phyloP scores from a whole-genome alignment of 768 basidiomycete genomes.

The Pseudohyphozyma bogoriensis region DNA sequence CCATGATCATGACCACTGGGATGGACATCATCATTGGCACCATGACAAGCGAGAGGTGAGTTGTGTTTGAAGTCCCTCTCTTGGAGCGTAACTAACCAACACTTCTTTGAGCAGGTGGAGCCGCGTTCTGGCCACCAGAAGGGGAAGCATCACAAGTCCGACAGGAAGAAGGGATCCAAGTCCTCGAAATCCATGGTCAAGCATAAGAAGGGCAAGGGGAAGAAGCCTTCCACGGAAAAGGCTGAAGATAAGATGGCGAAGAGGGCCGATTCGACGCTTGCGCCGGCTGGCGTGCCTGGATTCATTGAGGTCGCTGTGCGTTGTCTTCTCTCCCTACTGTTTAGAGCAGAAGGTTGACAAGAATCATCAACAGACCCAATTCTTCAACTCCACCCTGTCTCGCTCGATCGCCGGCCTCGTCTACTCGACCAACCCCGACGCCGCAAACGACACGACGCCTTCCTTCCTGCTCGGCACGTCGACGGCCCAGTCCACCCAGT shows the following conservation, averaged over 20 bases:
- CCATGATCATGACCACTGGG: constrained; percentile 4
- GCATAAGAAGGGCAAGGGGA: background rate
- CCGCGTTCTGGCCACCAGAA: too few species aligned
- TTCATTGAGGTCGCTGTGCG: constrained; percentile 30
- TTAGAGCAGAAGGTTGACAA: background rate
- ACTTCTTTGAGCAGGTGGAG: too few species aligned
- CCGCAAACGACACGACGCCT: constrained; percentile 6
- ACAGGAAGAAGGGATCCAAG: constrained; percentile 7
- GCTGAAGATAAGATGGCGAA: background rate
- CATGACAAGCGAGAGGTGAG: background rate
- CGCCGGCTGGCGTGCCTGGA: constrained; percentile 25
- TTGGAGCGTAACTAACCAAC: too few species aligned
- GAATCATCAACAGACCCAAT: constrained; percentile 1
- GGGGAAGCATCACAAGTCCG: constrained; percentile 2
- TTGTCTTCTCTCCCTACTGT: background rate
- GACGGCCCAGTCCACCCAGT: constrained; percentile 28
- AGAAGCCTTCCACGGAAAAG: background rate
- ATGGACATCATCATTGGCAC: background rate
- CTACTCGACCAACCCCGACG: constrained; percentile 19
- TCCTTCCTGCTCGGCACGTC: constrained; percentile 29
- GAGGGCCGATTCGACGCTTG: background rate
- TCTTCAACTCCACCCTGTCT: constrained; percentile 21
- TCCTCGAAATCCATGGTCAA: background rate
- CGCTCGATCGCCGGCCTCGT: constrained; percentile 29
- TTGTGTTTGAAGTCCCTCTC: too few species aligned